Percentiles rank a stretch among this genome's conserved stretches.
Conservation (phyloP, 2,329 filamentous ascomycete species). For the Coniochaeta pulveracea region DNA sequence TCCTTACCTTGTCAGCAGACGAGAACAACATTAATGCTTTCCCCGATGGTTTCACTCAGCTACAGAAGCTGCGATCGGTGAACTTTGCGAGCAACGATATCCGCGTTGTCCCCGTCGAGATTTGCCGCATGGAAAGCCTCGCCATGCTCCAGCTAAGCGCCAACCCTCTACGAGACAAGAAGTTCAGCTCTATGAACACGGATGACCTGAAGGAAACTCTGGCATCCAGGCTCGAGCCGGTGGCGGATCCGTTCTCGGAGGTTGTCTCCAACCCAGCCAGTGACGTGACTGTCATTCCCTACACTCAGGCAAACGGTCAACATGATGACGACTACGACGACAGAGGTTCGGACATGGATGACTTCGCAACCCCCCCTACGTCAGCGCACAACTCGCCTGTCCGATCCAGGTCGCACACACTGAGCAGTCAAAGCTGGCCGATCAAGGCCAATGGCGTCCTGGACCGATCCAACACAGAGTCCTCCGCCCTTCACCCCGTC, state of each 20-base stretch:
- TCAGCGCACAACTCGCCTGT: conserved; percentile 38
- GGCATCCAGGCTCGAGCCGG: conserved; percentile 53
- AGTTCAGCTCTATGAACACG: conserved; percentile 68
- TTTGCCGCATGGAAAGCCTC: conserved; percentile 70
- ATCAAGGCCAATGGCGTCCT: conserved; percentile 51
- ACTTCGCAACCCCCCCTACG: conserved; percentile 47
- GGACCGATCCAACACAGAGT: conserved; percentile 58
- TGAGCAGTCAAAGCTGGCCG: conserved; percentile 37
- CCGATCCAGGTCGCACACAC: conserved; percentile 35
- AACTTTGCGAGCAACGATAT: conserved; percentile 85
- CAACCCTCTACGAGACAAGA: conserved; percentile 86
- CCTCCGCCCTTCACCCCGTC: conserved; percentile 46
- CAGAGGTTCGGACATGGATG: conserved; percentile 37
- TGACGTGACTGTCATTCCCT: conserved; percentile 10
- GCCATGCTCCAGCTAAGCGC: conserved; percentile 66
- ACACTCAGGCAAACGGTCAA: neutral
- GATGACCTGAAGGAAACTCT: conserved; percentile 72
- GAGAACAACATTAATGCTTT: conserved; percentile 70
- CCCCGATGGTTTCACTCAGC: conserved; percentile 61
- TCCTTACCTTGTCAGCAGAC: conserved; percentile 64
- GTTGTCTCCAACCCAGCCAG: neutral
- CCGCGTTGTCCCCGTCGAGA: conserved; percentile 58
- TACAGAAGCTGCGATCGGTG: conserved; percentile 60
- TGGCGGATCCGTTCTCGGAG: conserved; percentile 3
- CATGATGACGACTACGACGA: conserved; percentile 26